Base-by-base conservation (phyloP, 305 asterid species). In the Caryopteris hybrid region DNA sequence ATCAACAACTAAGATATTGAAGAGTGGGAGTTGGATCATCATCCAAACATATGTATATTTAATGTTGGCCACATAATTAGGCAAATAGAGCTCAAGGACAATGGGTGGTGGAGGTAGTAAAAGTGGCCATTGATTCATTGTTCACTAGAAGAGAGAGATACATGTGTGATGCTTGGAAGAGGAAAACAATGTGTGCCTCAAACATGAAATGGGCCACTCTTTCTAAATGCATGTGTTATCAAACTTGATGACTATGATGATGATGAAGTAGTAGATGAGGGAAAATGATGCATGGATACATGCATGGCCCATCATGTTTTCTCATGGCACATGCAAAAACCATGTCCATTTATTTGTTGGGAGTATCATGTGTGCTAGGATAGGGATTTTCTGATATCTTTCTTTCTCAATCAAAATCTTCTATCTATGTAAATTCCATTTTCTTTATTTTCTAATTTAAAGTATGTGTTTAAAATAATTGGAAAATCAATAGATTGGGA, bases 261-360 rank as follows among this genome's bases (percentile, higher is more conserved):
- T 21, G 27, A 60, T 12, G 33, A 5, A 31, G 51, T 12, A 17
- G 60, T 18, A 38, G 57, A 41, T 41, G 55, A 39, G 20, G 25
- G 69, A 62, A 14, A 62, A n/a, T 13, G 59, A 71, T 41, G 50
- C n/a, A 39, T 51, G 53, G 31, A 33, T 18, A 16, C 8, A 27
- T 54, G 20, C 31, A 69, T 34, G 74, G 61, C 14, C 74, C 53
- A 48, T 69, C 50, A 42, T 45, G 27, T 39, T 66, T 41, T 25
- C 59, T 53, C 59, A 3, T 5, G 22, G 5, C 25, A 21, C 25
- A 58, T 29, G 34, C 16, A 52, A 2, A 45, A 45, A 12, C 13
- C 34, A 46, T 63, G 59, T 22, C 43, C 57, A 23, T 39, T 22
- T 51, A 7, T 64, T 22, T 56, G 23, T 20, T 16, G 53, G 14